Conservation (phyloP, 1,284 basidiomycete species). For the Hortiboletus rubellus region DNA sequence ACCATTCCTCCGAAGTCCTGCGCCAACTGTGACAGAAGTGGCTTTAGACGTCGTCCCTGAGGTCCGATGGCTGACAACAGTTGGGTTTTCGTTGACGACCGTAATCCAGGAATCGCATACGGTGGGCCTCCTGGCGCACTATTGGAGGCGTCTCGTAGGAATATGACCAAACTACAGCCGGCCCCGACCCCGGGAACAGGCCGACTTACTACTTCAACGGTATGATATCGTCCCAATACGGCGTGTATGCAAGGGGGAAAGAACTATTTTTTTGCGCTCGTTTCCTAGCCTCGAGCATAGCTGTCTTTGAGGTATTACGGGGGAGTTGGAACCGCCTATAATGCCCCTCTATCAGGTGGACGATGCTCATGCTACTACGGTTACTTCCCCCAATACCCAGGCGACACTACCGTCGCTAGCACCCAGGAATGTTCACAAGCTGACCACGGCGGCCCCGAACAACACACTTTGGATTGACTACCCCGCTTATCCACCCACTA, state of each 20-base stretch:
- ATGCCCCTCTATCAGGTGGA: slow-evolving; percentile 5
- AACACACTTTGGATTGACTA: slow-evolving; percentile 2
- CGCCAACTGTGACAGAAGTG: not conserved
- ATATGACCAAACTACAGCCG: not conserved
- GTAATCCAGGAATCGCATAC: slow-evolving; percentile 5
- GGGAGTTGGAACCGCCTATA: not conserved
- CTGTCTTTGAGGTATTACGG: slow-evolving; percentile 2
- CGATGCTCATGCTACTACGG: not conserved
- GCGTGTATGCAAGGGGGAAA: not conserved
- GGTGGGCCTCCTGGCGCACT: not conserved
- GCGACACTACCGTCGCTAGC: not conserved
- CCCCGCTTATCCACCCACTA: not conserved
- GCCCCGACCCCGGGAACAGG: not conserved
- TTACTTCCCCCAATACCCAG: not conserved
- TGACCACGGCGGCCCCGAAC: not conserved
- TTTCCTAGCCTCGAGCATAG: slow-evolving; percentile 5
- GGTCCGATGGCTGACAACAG: not conserved
- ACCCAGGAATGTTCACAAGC: not conserved
- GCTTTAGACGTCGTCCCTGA: not conserved
- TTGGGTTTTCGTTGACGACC: slow-evolving; percentile 3
- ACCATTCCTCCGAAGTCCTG: not conserved
- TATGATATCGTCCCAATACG: not conserved
- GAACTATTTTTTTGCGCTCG: not conserved
- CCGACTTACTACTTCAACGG: slow-evolving; percentile 4
- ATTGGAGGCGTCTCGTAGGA: not conserved